Base-by-base conservation (phyloP, 169 alveolate genomes). In the Ichthyophthirius multifiliis region DNA sequence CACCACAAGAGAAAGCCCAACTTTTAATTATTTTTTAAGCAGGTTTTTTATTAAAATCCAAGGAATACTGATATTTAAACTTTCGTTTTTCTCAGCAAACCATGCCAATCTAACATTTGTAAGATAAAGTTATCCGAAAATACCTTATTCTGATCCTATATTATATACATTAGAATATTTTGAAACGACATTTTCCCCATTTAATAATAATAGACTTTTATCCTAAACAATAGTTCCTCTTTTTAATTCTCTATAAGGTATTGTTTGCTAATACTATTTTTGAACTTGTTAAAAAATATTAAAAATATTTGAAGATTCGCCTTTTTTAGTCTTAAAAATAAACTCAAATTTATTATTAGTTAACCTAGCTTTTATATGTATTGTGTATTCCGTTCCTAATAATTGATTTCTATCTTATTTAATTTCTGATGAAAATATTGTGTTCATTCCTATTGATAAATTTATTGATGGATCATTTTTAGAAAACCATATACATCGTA, bases 11-110 rank as follows among this genome's bases (percentile, higher is more conserved):
- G 77, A 16, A 6, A 41, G 43, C 20, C 55, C 55, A 5, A 23
- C 48, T 37, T 67, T 67, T 13, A 67, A 18, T 18, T 23, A 18
- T 39, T 67, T 35, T 39, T 37, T 37, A 5, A 23, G 43, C 3
- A 67, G 18, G 20, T 27, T 35, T 18, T 7, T 7, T n/a, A 67
- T 67, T 18, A 37, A 34, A 5, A 67, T 67, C 77, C 77, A 67
- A 37, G 77, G 77, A 16, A 67, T 67, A 41, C 77, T 67, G 9
- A 67, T 67, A 41, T 67, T 67, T 15, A 35, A 67, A 41, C 63
- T 37, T n/a, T 37, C 77, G 15, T 67, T 67, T 6, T 67, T 39
- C 0, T 18, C 20, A 35, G 63, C 55, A 67, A 67, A 67, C 77
- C 77, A 67, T 13, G 46, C 77, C 20, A 67, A 12, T 35, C 77